Evolutionary conservation across 1,139 yeast species (phyloP).

Genomic region (Diutina mesorugosa): DNA sequence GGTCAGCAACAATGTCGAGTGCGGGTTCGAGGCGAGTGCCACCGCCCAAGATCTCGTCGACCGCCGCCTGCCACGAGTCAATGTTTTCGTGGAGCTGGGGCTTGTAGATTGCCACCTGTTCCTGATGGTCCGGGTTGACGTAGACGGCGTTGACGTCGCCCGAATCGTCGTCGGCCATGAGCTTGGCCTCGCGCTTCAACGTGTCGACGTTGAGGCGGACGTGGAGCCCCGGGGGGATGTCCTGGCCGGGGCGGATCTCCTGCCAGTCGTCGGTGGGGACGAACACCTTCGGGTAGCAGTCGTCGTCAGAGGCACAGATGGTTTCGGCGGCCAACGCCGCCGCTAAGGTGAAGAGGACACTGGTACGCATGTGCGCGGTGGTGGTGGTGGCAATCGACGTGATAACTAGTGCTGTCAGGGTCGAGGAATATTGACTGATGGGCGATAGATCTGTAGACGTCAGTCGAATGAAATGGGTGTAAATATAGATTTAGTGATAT

Average conservation of each 20-base stretch:
- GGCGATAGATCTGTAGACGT: too few species aligned
- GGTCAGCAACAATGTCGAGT: slow-evolving; percentile 40
- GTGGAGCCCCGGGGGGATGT: slow-evolving; percentile 69
- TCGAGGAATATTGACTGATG: too few species aligned
- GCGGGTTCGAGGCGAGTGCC: slow-evolving; percentile 1
- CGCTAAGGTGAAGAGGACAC: not conserved
- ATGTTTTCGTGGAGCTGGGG: not conserved
- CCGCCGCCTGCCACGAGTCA: slow-evolving; percentile 12
- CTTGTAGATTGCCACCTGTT: not conserved
- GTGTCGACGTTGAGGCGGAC: slow-evolving; percentile 60
- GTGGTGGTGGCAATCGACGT: not conserved
- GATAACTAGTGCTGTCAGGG: not conserved
- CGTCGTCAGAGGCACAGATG: slow-evolving; percentile 8
- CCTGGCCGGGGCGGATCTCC: slow-evolving; percentile 50
- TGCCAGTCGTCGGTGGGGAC: slow-evolving; percentile 60
- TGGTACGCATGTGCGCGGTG: not conserved
- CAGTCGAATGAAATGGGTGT: not conserved
- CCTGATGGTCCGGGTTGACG: not conserved
- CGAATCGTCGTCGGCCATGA: slow-evolving; percentile 21
- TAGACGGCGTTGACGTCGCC: slow-evolving; percentile 2
- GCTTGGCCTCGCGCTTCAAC: slow-evolving; percentile 53
- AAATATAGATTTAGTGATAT: too few species aligned
- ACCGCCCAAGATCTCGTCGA: slow-evolving; percentile 11
- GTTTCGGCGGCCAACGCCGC: not conserved
- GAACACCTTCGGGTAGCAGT: slow-evolving; percentile 55